Conservation (phyloP, 2,329 filamentous ascomycete genomes). For the Penicillium concentricum region DNA sequence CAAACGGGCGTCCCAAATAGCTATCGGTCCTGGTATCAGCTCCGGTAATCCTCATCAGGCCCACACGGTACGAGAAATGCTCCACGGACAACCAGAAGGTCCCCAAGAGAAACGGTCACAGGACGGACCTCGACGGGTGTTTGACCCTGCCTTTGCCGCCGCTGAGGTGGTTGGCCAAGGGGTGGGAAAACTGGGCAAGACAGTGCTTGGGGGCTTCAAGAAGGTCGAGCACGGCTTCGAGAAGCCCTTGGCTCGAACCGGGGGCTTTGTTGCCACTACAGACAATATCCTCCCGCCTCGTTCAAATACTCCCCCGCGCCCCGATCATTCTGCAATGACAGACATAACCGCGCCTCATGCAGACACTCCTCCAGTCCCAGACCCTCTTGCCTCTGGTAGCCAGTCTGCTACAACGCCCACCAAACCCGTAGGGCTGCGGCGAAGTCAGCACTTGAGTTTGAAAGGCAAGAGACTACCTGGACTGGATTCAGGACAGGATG, state of each 20-base stretch:
- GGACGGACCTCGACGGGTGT: constrained; percentile 24
- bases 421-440: constrained; percentile 1
- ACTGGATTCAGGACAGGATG: neutral
- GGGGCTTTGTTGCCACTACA: constrained; percentile 31
- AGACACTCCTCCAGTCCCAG: constrained; percentile 5
- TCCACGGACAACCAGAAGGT: constrained; percentile 30
- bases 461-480: neutral
- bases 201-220: constrained; percentile 45
- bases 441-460: constrained; percentile 1
- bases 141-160: constrained; percentile 51
- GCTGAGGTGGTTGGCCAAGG: constrained; percentile 54
- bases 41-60: constrained; percentile 59
- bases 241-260: constrained; percentile 33
- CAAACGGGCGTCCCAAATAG: constrained; percentile 46
- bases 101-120: constrained; percentile 14
- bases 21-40: constrained; percentile 51
- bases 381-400: neutral
- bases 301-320: constrained; percentile 3
- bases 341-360: neutral
- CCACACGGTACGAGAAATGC: constrained; percentile 49
- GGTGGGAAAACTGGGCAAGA: constrained; percentile 46
- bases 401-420: constrained; percentile 5
- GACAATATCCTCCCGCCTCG: constrained; percentile 6
- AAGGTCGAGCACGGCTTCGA: constrained; percentile 41
- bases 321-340: neutral